phyloP scores from a whole-genome alignment of 108 stramenopile genomes.

The Heterococcus sp. region DNA sequence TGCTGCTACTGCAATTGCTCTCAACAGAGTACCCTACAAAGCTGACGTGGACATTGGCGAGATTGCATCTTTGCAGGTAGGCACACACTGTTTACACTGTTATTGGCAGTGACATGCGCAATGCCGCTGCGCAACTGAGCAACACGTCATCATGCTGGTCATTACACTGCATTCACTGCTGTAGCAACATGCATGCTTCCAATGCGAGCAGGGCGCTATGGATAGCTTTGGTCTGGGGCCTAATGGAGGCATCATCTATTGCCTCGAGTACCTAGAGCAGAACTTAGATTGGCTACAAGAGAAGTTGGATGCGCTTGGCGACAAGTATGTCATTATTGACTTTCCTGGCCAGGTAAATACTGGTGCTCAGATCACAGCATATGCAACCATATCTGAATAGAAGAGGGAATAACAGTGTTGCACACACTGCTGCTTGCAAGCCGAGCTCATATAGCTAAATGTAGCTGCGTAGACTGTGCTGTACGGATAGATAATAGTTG shows the following conservation, averaged over 20 bases:
- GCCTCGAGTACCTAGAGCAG: conserved; percentile 85
- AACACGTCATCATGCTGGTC: too few relatives aligned
- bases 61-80: conserved; percentile 47
- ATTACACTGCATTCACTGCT: too few relatives aligned
- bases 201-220: conserved; percentile 81
- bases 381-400: neutral
- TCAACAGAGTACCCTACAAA: conserved; percentile 44
- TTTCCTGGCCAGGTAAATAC: conserved; percentile 80
- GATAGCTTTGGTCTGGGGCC: conserved; percentile 81
- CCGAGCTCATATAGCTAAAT: too few relatives aligned
- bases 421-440: too few relatives aligned
- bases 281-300: conserved; percentile 61
- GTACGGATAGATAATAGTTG: too few relatives aligned
- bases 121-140: too few relatives aligned
- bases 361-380: neutral
- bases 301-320: conserved; percentile 15
- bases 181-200: too few relatives aligned
- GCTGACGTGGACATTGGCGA: conserved; percentile 49
- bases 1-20: too few relatives aligned
- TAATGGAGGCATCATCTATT: conserved; percentile 89
- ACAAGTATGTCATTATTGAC: conserved; percentile 83
- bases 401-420: too few relatives aligned
- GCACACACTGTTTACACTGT: neutral
- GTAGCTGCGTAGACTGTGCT: too few relatives aligned
- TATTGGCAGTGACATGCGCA: neutral